These are phyloP conservation scores for Ophiostoma pallidulum DNA, from an alignment of 2,329 filamentous ascomycete genomes.

Conservation along the genomic window DNA sequence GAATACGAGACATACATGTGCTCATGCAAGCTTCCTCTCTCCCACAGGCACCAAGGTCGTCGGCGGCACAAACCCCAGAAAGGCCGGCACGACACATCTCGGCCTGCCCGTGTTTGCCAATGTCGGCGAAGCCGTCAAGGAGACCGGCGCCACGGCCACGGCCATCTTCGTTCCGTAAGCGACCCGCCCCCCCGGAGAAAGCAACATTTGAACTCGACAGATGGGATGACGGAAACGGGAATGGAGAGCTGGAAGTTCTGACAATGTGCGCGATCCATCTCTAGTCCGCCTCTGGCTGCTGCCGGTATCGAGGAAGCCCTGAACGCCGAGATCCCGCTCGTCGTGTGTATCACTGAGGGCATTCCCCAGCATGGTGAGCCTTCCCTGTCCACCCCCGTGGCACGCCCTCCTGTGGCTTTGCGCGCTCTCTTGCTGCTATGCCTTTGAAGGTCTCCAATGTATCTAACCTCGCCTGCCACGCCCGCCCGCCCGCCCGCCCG, in stretches of 20 bases:
- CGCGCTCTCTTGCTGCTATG: not conserved
- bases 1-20: not conserved
- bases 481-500: too few species aligned
- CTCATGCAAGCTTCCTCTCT: not conserved
- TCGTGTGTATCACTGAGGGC: conserved; percentile 96
- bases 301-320: conserved; percentile 96
- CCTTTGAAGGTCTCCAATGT: not conserved
- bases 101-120: conserved; percentile 87
- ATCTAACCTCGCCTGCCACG: conserved; percentile 11
- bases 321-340: conserved; percentile 81
- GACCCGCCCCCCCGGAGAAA: not conserved
- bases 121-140: conserved; percentile 78
- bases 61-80: conserved; percentile 98
- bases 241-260: not conserved
- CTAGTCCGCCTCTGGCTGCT: conserved; percentile 79
- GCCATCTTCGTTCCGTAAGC: conserved; percentile 92
- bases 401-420: too few species aligned
- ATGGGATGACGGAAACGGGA: too few species aligned
- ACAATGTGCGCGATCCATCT: not conserved
- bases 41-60: conserved; percentile 82
- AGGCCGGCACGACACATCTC: conserved; percentile 84
- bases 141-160: conserved; percentile 82
- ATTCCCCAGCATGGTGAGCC: conserved; percentile 90
- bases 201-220: too few species aligned
- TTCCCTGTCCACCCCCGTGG: not conserved